A percentile compares a stretch with the other conserved stretches of the same genome.
Conservation (phyloP, 805 yeast genomes). For the Candida xyloterini region DNA sequence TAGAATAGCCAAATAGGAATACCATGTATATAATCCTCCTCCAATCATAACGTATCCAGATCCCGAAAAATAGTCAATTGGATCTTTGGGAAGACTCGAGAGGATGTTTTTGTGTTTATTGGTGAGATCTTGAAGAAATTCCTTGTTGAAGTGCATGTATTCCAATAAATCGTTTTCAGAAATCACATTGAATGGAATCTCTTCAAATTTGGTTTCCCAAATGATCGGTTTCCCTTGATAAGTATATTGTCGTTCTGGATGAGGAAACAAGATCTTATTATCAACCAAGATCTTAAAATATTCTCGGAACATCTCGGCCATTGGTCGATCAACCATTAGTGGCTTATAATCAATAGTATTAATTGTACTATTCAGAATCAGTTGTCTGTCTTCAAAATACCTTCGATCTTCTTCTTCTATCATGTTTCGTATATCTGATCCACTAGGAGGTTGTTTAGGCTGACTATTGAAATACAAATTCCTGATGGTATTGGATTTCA, state of each 20-base stretch:
- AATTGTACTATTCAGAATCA: conserved; percentile 1
- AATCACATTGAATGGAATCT: conserved; percentile 15
- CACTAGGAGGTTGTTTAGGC: conserved; percentile 12
- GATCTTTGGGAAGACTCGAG: conserved; percentile 41
- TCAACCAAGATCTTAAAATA: conserved; percentile 13
- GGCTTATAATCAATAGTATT: conserved; percentile 3
- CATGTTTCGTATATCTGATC: conserved; percentile 15
- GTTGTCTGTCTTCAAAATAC: conserved; percentile 11
- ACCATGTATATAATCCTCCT: conserved; percentile 43
- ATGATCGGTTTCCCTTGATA: conserved; percentile 23
- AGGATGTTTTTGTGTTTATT: conserved; percentile 47
- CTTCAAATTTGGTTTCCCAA: conserved; percentile 21
- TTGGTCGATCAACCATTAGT: conserved; percentile 8
- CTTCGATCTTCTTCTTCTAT: conserved; percentile 14
- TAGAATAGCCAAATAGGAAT: conserved; percentile 38
- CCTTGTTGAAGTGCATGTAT: conserved; percentile 30
- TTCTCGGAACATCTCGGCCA: conserved; percentile 7
- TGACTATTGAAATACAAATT: conserved; percentile 14
- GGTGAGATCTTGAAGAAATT: conserved; percentile 44
- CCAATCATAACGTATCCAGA: conserved; percentile 40
- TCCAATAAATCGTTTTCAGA: conserved; percentile 12
- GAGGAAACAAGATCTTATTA: conserved; percentile 18
- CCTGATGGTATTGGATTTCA: conserved; percentile 6
- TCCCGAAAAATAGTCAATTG: conserved; percentile 26
- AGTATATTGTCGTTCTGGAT: conserved; percentile 18